phyloP scores from a whole-genome alignment of 768 basidiomycete genomes.

The Lepiota brunneoincarnata region DNA sequence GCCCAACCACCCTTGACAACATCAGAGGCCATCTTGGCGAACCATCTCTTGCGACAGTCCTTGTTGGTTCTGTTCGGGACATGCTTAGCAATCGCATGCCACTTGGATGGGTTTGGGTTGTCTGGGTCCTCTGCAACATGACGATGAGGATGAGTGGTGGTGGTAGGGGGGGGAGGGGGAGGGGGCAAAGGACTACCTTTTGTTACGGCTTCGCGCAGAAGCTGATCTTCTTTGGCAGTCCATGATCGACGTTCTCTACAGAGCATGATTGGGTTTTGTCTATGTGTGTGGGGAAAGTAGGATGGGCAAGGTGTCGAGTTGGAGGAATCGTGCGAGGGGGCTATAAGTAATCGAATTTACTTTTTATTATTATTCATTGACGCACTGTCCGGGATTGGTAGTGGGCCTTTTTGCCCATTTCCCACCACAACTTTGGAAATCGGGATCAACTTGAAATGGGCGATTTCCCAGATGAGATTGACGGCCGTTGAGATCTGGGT shows the following conservation, averaged over 20 bases:
- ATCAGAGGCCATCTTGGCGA: slow-evolving; percentile 61
- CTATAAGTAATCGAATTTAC: slow-evolving; percentile 23
- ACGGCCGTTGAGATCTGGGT: slow-evolving; percentile 21
- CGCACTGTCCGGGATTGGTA: slow-evolving; percentile 24
- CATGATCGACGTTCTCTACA: slow-evolving; percentile 51
- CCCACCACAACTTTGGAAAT: slow-evolving; percentile 23
- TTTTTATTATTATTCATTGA: slow-evolving; percentile 24
- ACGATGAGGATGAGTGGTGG: slow-evolving; percentile 17
- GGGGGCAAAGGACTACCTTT: slow-evolving; percentile 34
- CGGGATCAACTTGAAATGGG: slow-evolving; percentile 29
- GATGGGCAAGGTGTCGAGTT: slow-evolving; percentile 18
- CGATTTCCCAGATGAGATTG: slow-evolving; percentile 24
- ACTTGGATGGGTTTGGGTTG: slow-evolving; percentile 55
- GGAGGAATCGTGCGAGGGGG: slow-evolving; percentile 15
- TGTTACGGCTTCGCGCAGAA: slow-evolving; percentile 48
- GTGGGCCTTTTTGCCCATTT: slow-evolving; percentile 21
- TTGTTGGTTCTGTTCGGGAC: slow-evolving; percentile 63
- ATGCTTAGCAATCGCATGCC: slow-evolving; percentile 62
- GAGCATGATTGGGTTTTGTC: slow-evolving; percentile 26
- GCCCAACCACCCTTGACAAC: slow-evolving; percentile 63
- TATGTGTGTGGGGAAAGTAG: slow-evolving; percentile 12
- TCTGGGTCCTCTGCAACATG: slow-evolving; percentile 49
- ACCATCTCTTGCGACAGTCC: slow-evolving; percentile 63
- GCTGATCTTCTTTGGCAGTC: slow-evolving; percentile 51
- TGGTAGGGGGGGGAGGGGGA: neutral